phyloP scores from a whole-genome alignment of 163 green algal genomes.

The Chloromonas sp. region DNA sequence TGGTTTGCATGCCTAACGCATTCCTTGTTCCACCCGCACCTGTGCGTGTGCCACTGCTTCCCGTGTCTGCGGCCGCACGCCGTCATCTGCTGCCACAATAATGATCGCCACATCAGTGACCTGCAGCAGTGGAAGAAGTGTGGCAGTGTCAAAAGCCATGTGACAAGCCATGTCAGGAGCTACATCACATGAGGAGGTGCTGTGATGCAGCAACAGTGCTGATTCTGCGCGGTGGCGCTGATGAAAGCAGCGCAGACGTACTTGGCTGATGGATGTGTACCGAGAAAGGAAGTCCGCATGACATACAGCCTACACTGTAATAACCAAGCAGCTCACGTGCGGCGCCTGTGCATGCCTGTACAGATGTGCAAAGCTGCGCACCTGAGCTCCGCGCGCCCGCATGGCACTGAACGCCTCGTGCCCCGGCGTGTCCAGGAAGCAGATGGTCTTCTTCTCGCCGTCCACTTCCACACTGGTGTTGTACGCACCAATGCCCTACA shows the following conservation, averaged over 20 bases:
- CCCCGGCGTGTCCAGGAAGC: slow-evolving; percentile 97
- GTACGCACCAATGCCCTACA: slow-evolving; percentile 93
- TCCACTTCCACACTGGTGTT: slow-evolving; percentile 73
- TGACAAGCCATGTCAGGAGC: not conserved
- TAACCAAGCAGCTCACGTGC: too few relatives aligned
- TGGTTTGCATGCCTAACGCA: too few relatives aligned
- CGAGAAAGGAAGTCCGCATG: too few relatives aligned
- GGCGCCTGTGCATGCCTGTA: too few relatives aligned
- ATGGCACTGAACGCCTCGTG: slow-evolving; percentile 98
- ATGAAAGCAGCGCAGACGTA: too few relatives aligned
- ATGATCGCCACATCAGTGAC: slow-evolving; percentile 98
- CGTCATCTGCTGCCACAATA: slow-evolving; percentile 96
- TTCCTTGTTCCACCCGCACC: not conserved
- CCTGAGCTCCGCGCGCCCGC: slow-evolving; percentile 82
- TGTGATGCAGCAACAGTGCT: too few relatives aligned
- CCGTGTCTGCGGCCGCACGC: slow-evolving; percentile 89
- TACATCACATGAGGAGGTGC: too few relatives aligned
- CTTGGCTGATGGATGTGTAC: too few relatives aligned
- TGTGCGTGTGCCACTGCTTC: slow-evolving; percentile 91
- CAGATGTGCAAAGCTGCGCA: not conserved
- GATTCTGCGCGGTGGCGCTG: too few relatives aligned
- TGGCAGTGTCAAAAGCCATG: not conserved
- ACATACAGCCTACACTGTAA: too few relatives aligned
- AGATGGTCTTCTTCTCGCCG: slow-evolving; percentile 61
- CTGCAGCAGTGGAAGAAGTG: not conserved